Percentiles rank a stretch among this genome's conserved stretches.
phyloP scores from a whole-genome alignment of 352 stramenopile genomes.

The Globisporangium carolinianum region DNA sequence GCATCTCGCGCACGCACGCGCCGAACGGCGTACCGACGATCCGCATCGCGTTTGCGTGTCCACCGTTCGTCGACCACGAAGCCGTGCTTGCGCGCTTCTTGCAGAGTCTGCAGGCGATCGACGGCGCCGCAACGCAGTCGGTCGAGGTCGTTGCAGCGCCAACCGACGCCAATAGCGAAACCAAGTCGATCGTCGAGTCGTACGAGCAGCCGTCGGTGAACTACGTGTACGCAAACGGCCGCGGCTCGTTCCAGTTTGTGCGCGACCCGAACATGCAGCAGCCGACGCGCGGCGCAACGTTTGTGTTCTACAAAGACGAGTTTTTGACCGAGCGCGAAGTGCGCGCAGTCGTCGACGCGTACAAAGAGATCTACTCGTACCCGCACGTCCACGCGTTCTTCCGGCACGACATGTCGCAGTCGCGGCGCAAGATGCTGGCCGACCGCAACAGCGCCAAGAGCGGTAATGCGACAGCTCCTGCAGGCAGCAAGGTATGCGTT shows the following conservation, averaged over 20 bases:
- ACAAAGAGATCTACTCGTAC: slow-evolving; percentile 82
- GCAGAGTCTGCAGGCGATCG: slow-evolving; percentile 30
- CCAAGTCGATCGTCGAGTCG: slow-evolving; percentile 57
- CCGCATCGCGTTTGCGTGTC: slow-evolving; percentile 76
- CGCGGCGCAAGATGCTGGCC: slow-evolving; percentile 43
- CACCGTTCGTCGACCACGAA: slow-evolving; percentile 69
- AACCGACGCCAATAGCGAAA: slow-evolving; percentile 14
- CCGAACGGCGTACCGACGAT: slow-evolving; percentile 81
- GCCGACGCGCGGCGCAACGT: slow-evolving; percentile 31
- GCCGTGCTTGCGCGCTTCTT: slow-evolving; percentile 68
- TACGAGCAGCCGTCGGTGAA: slow-evolving; percentile 63
- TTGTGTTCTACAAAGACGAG: slow-evolving; percentile 87
- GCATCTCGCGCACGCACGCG: slow-evolving; percentile 67
- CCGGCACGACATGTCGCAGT: slow-evolving; percentile 53
- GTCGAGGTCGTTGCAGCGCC: slow-evolving; percentile 60
- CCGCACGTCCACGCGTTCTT: slow-evolving; percentile 74
- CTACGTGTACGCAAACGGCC: slow-evolving; percentile 67
- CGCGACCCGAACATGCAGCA: slow-evolving; percentile 32
- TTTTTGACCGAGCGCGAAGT: slow-evolving; percentile 60
- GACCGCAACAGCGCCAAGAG: slow-evolving; percentile 15
- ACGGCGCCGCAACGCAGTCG: slow-evolving; percentile 16
- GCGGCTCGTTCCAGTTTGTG: slow-evolving; percentile 81
- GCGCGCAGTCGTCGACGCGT: slow-evolving; percentile 69
- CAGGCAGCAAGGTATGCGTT: slow-evolving; percentile 34
- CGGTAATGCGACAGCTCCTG: background rate